Evolutionary conservation across 73 alveolate genomes (phyloP), one percentile per base, ranked within the genome.

Genomic region (Paraurostyla sp.): DNA sequence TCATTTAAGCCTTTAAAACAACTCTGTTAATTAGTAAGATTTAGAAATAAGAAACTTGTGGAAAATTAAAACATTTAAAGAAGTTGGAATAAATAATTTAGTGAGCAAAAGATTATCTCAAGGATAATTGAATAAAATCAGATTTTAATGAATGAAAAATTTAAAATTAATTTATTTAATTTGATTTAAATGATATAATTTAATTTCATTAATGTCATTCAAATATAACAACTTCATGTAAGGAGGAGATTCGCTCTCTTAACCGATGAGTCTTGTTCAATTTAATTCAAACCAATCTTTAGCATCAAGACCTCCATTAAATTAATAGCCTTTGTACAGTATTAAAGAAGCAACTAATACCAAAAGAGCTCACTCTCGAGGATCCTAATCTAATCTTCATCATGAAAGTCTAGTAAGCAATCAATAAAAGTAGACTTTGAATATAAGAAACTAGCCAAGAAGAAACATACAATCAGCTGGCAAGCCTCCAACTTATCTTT

Each of bases 11-110:
- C n/a, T n/a, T 32, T n/a, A 32, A 36, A 65, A 1, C 6, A 11
- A 36, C 38, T 22, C 60, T 7, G 40, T n/a, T n/a, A n/a, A n/a
- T n/a, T n/a, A n/a, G n/a, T n/a, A n/a, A n/a, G n/a, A n/a, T n/a
- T n/a, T n/a, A n/a, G n/a, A n/a, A n/a, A n/a, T n/a, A n/a, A n/a
- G n/a, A n/a, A n/a, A n/a, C n/a, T n/a, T 65, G 36, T 65, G 82
- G 82, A 58, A 65, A 11, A n/a, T 65, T 1, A 65, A 65, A 22
- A 65, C 82, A 11, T 65, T 65, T 58, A 65, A 65, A 65, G 82
- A 65, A 38, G 41, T 65, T 2, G 82, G 82, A 7, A 65, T 65
- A 11, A 65, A 65, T 40, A n/a, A n/a, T n/a, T n/a, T n/a, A n/a
- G n/a, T n/a, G n/a, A n/a, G n/a, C n/a, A n/a, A n/a, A n/a, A n/a